Base-by-base conservation (phyloP, 1,284 basidiomycete genomes). In the Papiliotrema terrestris region DNA sequence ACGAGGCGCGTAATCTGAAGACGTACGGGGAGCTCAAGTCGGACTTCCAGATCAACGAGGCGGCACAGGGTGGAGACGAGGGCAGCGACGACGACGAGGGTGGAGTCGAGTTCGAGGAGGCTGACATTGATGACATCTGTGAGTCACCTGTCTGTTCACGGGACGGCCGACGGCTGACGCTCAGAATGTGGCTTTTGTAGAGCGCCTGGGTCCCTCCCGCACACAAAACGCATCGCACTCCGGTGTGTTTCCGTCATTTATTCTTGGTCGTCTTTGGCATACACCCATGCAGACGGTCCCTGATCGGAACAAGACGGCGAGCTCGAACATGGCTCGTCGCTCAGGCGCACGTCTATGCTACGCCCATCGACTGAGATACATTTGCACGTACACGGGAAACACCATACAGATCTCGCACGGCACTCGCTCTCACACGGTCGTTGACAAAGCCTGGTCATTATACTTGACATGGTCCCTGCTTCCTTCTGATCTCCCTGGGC, bases 41-140 rank as follows among this genome's bases (percentile, higher is more conserved):
- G 78, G 93, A 91, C 68, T 94, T 94, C 71, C 96, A 96, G 82
- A 96, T 98, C 82, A 97, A 95, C 81, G 96, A 98, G 80, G 92
- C 94, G 68, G 87, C 85, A 20, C 68, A 67, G 29, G 92, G 92
- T 75, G 91, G 89, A 68, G 87, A 88, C 26, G 66, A 61, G 42
- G 64, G 62, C 13, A 63, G 60, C 38, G 52, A 60, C 37, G 59
- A 58, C 8, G 67, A 68, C 46, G 92, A 94, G 65, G 91, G 86
- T 62, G 90, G 90, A 65, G 88, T 88, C 73, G 88, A 86, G 46
- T 91, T 92, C 81, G 89, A 88, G 56, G 89, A 75, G 65, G 75
- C 91, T 67, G 90, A 91, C 68, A 77, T 78, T 58, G 76, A 79
- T 61, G 77, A 78, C 62, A 74, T 78, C 58, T 78, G 64, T 66